phyloP scores from a whole-genome alignment of 2,329 filamentous ascomycete species.

The Coniochaeta sp. region DNA sequence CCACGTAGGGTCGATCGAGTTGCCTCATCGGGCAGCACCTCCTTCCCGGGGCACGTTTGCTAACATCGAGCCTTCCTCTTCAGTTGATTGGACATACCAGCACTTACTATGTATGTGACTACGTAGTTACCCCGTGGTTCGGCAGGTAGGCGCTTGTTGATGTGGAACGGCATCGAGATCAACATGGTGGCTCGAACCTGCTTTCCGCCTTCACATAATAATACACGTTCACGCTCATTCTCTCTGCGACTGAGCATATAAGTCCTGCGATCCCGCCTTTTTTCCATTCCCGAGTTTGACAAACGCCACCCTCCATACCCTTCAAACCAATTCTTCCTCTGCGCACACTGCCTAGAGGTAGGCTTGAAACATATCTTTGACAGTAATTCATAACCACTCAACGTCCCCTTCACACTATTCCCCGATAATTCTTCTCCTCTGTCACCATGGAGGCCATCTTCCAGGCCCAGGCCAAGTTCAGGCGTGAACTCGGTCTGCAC shows the following conservation, averaged over 20 bases:
- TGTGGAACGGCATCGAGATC: not conserved
- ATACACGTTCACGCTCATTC: not conserved
- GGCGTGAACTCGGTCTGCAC: constrained; percentile 24
- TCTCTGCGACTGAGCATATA: not conserved
- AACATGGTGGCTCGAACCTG: not conserved
- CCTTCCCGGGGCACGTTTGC: not conserved
- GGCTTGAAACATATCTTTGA: not conserved
- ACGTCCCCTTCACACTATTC: not conserved
- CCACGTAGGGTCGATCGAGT: not conserved
- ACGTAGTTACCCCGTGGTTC: not conserved
- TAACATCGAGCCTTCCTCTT: not conserved
- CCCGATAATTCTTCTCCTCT: not conserved
- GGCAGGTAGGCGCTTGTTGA: not conserved
- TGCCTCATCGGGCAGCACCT: not conserved
- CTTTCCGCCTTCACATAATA: not conserved
- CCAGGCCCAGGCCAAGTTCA: constrained; percentile 24
- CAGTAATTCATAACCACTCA: not conserved
- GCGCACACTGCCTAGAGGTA: not conserved
- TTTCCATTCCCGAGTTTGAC: not conserved
- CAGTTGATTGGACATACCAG: not conserved
- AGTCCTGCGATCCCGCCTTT: not conserved
- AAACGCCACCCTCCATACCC: not conserved
- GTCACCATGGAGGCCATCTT: constrained; percentile 24
- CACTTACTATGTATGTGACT: not conserved
- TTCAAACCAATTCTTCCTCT: not conserved